Percentiles rank a stretch among this genome's conserved stretches.
phyloP scores from a whole-genome alignment of 768 basidiomycete species.

The Mycena epipterygia region DNA sequence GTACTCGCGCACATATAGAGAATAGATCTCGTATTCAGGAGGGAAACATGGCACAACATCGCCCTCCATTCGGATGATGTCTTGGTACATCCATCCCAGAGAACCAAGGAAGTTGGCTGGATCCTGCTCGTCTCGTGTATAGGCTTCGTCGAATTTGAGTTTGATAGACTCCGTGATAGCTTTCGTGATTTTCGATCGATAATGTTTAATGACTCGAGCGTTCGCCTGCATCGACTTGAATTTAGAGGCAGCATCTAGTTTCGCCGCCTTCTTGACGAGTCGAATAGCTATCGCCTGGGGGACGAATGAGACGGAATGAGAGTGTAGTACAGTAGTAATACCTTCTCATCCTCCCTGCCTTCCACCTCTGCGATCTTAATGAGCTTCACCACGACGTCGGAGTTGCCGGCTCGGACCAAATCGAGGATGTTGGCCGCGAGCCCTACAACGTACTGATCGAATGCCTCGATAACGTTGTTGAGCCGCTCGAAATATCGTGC shows the following conservation, averaged over 20 bases:
- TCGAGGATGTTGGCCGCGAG: slow-evolving; percentile 83
- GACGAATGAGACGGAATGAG: slow-evolving; percentile 7
- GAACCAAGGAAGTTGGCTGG: slow-evolving; percentile 82
- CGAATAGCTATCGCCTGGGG: slow-evolving; percentile 90
- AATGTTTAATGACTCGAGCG: slow-evolving; percentile 94
- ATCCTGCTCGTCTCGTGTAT: slow-evolving; percentile 70
- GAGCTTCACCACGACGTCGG: slow-evolving; percentile 91
- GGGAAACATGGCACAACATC: slow-evolving; percentile 95
- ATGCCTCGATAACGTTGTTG: slow-evolving; percentile 82
- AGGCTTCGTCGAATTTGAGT: slow-evolving; percentile 76
- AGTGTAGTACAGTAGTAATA: slow-evolving; percentile 41
- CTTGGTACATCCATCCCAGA: slow-evolving; percentile 93
- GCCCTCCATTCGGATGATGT: slow-evolving; percentile 92
- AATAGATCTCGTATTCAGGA: slow-evolving; percentile 90
- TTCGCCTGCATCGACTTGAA: slow-evolving; percentile 95
- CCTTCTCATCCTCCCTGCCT: slow-evolving; percentile 95
- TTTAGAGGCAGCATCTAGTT: slow-evolving; percentile 92
- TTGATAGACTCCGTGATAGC: slow-evolving; percentile 84
- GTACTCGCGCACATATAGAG: slow-evolving; percentile 87
- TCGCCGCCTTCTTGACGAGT: slow-evolving; percentile 94
- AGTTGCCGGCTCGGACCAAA: slow-evolving; percentile 83
- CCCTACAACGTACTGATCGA: slow-evolving; percentile 87
- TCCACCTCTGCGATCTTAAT: slow-evolving; percentile 96
- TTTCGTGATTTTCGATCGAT: slow-evolving; percentile 90
- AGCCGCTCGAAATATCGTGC: slow-evolving; percentile 88